Conservation (phyloP, 2,329 filamentous ascomycete species). For the Apiospora koreana region DNA sequence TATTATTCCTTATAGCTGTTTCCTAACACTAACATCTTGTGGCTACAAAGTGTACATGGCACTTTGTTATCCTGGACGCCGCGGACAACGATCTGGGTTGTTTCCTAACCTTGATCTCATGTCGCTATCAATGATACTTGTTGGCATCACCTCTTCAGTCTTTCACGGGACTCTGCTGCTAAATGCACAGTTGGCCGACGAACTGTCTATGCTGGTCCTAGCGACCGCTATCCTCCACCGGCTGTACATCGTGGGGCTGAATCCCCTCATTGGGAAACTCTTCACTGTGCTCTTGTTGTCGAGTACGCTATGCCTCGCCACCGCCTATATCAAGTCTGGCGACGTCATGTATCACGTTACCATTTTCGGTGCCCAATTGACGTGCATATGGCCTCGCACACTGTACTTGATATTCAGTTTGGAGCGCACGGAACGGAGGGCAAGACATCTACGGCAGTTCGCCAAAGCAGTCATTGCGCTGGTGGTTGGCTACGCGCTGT, state of each 20-base stretch:
- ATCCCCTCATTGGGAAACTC: constrained; percentile 31
- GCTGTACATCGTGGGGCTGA: constrained; percentile 45
- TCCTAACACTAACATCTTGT: not conserved
- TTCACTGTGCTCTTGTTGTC: constrained; percentile 40
- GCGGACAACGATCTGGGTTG: constrained; percentile 28
- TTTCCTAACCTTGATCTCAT: constrained; percentile 40
- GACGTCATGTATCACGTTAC: constrained; percentile 45
- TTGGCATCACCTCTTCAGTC: constrained; percentile 43
- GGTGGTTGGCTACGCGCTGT: constrained; percentile 50
- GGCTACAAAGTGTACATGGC: constrained; percentile 40
- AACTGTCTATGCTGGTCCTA: constrained; percentile 59
- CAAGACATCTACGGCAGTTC: constrained; percentile 18
- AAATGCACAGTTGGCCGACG: constrained; percentile 49
- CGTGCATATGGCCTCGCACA: constrained; percentile 23
- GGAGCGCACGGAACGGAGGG: constrained; percentile 24
- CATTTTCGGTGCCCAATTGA: constrained; percentile 37
- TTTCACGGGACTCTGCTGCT: constrained; percentile 49
- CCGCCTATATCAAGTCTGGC: constrained; percentile 43
- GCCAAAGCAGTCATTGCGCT: constrained; percentile 36
- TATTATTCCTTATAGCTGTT: not conserved
- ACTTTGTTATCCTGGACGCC: constrained; percentile 37
- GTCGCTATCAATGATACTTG: constrained; percentile 40
- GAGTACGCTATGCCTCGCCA: constrained; percentile 41
- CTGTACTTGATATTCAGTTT: constrained; percentile 36
- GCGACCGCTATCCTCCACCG: constrained; percentile 53